A percentile compares a stretch with the other conserved stretches of the same genome.
Conservation (phyloP, 192 early-diverging fungal genomes). For the Lobosporangium transversale region DNA sequence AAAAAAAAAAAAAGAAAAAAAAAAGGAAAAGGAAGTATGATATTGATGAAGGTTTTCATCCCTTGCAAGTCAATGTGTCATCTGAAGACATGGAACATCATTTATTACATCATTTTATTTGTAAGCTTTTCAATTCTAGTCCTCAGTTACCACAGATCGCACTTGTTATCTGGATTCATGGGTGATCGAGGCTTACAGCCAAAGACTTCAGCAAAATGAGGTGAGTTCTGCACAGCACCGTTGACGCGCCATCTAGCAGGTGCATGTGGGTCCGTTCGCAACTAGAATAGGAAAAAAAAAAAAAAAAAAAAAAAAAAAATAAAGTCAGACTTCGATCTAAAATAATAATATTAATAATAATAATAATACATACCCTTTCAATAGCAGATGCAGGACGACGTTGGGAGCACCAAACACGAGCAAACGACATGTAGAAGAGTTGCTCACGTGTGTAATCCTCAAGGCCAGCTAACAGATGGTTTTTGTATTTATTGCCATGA, state of each 20-base stretch:
- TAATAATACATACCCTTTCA: conserved; percentile 47
- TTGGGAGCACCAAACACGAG: conserved; percentile 72
- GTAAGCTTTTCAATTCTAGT: no score
- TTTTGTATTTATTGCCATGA: conserved; percentile 37
- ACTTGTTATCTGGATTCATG: conserved; percentile 78
- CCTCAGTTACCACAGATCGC: conserved; percentile 61
- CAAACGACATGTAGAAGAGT: conserved; percentile 76
- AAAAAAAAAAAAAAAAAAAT: background rate
- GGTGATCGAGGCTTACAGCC: conserved; percentile 63
- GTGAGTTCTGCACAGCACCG: conserved; percentile 74
- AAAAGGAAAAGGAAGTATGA: no score
- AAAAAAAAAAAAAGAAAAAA: no score
- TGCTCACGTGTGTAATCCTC: conserved; percentile 66
- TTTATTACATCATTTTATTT: no score
- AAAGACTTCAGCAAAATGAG: conserved; percentile 78
- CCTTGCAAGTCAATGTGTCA: no score
- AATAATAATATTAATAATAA: background rate
- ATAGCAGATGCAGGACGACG: conserved; percentile 55
- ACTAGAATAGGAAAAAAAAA: conserved; percentile 16
- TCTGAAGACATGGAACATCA: no score
- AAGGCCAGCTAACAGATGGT: conserved; percentile 61
- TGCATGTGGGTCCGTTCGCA: conserved; percentile 74
- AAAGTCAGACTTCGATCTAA: background rate
- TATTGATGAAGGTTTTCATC: no score
- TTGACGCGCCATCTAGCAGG: conserved; percentile 74